Percentiles rank a stretch among this genome's conserved stretches.
Evolutionary conservation across 225 moss, liverwort and hornwort species (phyloP).

Genomic region (Physcomitrium patens): DNA sequence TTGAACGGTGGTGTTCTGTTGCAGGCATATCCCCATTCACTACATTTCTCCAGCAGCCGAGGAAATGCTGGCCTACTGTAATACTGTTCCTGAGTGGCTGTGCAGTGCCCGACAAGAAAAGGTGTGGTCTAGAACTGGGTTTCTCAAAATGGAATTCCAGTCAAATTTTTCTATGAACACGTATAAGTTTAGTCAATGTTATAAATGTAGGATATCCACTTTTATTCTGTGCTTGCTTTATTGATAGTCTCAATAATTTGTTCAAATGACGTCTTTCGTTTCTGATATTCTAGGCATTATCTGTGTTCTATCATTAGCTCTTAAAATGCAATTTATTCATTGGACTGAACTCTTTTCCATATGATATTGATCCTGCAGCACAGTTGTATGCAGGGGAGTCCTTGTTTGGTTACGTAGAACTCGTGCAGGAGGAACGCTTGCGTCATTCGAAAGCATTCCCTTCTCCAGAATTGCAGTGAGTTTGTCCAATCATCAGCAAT

Average conservation of each 20-base stretch:
- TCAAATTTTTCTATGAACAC: background rate
- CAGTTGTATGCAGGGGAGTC: constrained; percentile 99
- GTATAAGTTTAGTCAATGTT: background rate
- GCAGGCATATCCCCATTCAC: constrained; percentile 77
- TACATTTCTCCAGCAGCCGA: constrained; percentile 87
- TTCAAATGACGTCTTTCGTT: no score
- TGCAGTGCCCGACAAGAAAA: constrained; percentile 81
- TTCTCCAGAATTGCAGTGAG: constrained; percentile 77
- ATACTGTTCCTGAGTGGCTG: constrained; percentile 98
- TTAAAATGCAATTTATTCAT: constrained; percentile 1
- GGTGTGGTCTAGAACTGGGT: constrained; percentile 63
- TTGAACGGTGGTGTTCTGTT: constrained; percentile 26
- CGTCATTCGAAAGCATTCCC: constrained; percentile 55
- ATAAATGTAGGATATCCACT: background rate
- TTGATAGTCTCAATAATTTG: no score
- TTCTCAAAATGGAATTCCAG: background rate
- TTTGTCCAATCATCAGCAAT: constrained; percentile 1
- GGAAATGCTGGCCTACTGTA: constrained; percentile 86
- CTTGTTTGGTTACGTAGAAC: constrained; percentile 80
- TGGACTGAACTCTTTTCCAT: constrained; percentile 12
- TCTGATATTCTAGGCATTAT: background rate
- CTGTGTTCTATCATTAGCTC: background rate
- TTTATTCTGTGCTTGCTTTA: constrained; percentile 13
- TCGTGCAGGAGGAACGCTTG: constrained; percentile 73
- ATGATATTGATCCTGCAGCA: constrained; percentile 43